Percentiles rank a stretch among this genome's conserved stretches.
Evolutionary conservation across 2,329 filamentous ascomycete genomes (phyloP).

Genomic region (Fusarium camptoceras): DNA sequence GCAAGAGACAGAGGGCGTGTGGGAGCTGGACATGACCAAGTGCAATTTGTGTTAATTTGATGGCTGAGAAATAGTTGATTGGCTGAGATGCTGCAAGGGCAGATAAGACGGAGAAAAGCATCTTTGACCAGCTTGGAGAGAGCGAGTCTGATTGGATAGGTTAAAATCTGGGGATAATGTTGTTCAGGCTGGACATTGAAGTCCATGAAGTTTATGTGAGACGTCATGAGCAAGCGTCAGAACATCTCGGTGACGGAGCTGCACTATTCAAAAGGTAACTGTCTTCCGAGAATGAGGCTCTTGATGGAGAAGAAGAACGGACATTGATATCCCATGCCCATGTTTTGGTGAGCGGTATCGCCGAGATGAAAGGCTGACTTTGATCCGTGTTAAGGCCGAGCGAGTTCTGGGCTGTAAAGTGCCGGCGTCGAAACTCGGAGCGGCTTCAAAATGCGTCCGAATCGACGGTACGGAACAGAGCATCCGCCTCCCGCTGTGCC

Average conservation of each 20-base stretch:
- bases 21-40: slow-evolving; percentile 37
- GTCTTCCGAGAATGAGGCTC: not conserved
- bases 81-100: slow-evolving; percentile 16
- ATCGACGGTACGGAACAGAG: slow-evolving; percentile 31
- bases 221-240: slow-evolving; percentile 12
- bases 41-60: slow-evolving; percentile 42
- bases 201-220: slow-evolving; percentile 4
- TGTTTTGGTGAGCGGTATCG: slow-evolving; percentile 1
- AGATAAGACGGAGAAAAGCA: slow-evolving; percentile 41
- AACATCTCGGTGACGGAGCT: not conserved
- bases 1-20: slow-evolving; percentile 14
- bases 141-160: slow-evolving; percentile 24
- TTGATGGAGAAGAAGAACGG: not conserved
- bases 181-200: slow-evolving; percentile 12
- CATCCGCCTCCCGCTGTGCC: slow-evolving; percentile 28
- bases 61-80: slow-evolving; percentile 31
- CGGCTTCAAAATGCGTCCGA: slow-evolving; percentile 25
- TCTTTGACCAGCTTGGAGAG: slow-evolving; percentile 31
- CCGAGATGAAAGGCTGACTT: slow-evolving; percentile 14
- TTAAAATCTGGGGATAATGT: slow-evolving; percentile 36
- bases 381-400: slow-evolving; percentile 5
- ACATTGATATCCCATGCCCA: not conserved
- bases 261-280: not conserved
- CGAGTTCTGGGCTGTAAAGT: slow-evolving; percentile 1
- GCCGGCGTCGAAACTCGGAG: slow-evolving; percentile 17